phyloP scores from a whole-genome alignment of 2,329 filamentous ascomycete genomes.

The Samsoniella hepiali region DNA sequence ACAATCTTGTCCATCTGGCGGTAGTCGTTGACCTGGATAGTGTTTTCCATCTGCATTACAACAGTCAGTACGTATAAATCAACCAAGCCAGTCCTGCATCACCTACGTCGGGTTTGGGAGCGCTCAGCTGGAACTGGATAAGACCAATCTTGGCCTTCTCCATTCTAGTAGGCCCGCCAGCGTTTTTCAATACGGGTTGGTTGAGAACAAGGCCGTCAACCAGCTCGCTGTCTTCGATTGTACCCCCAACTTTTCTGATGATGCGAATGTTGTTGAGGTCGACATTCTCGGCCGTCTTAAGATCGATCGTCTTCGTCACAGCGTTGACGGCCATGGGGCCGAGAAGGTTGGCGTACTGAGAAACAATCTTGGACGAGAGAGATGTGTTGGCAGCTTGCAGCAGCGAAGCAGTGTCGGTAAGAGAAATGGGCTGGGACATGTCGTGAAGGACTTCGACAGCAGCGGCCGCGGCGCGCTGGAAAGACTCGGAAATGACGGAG shows the following conservation, averaged over 20 bases:
- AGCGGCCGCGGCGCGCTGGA: slow-evolving; percentile 88
- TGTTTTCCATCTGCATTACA: slow-evolving; percentile 83
- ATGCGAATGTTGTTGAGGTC: slow-evolving; percentile 96
- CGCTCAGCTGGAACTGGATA: slow-evolving; percentile 98
- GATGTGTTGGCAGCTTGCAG: slow-evolving; percentile 97
- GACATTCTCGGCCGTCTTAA: slow-evolving; percentile 93
- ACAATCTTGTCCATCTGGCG: slow-evolving; percentile 99
- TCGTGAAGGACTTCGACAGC: slow-evolving; percentile 87
- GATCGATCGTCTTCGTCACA: slow-evolving; percentile 91
- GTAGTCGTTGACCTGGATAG: slow-evolving; percentile 98
- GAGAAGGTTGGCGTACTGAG: slow-evolving; percentile 90
- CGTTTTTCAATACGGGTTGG: slow-evolving; percentile 90
- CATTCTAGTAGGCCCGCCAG: slow-evolving; percentile 84
- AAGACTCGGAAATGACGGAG: slow-evolving; percentile 94
- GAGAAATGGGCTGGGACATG: slow-evolving; percentile 91
- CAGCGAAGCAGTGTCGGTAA: slow-evolving; percentile 83
- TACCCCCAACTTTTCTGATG: slow-evolving; percentile 95
- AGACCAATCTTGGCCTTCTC: slow-evolving; percentile 97
- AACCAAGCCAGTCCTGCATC: neutral
- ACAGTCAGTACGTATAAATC: slow-evolving; percentile 23
- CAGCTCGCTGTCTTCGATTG: slow-evolving; percentile 97
- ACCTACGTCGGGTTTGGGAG: slow-evolving; percentile 90
- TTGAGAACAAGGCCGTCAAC: slow-evolving; percentile 90
- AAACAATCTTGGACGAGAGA: slow-evolving; percentile 97
- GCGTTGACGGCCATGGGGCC: slow-evolving; percentile 98